phyloP scores from a whole-genome alignment of 306 rosid genomes.

The Astragalus glycyphyllos region DNA sequence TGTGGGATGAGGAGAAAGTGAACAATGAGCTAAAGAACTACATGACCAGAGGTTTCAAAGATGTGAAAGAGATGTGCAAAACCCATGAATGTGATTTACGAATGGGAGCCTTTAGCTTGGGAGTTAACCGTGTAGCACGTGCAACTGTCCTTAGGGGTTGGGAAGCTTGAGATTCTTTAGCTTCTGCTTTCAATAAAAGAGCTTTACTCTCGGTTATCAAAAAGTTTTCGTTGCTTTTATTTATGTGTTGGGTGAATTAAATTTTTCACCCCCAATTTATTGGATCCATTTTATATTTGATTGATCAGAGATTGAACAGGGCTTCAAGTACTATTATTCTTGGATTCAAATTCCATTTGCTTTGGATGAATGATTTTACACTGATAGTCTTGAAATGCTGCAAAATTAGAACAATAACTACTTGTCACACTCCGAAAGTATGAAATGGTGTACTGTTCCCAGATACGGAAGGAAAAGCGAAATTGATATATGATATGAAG shows the following conservation, averaged over 20 bases:
- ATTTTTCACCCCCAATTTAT: constrained; percentile 25
- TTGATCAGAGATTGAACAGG: constrained; percentile 26
- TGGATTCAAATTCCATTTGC: constrained; percentile 18
- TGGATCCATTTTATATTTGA: constrained; percentile 23
- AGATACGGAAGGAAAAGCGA: not conserved
- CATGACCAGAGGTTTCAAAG: constrained; percentile 86
- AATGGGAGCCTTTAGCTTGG: constrained; percentile 95
- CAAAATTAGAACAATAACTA: not conserved
- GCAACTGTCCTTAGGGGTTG: constrained; percentile 93
- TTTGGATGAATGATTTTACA: not conserved
- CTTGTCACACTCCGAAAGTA: not conserved
- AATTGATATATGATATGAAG: too few species aligned
- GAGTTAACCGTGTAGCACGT: constrained; percentile 85
- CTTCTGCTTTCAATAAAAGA: constrained; percentile 45
- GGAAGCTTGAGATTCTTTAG: constrained; percentile 68
- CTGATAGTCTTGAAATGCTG: not conserved
- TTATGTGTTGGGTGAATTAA: constrained; percentile 37
- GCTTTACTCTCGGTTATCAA: constrained; percentile 31
- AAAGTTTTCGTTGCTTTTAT: constrained; percentile 35
- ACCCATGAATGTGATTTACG: constrained; percentile 80
- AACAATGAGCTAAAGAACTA: constrained; percentile 70
- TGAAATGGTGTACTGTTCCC: not conserved
- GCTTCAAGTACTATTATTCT: constrained; percentile 4
- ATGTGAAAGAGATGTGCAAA: constrained; percentile 87
- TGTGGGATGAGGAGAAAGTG: constrained; percentile 94